Conservation (phyloP, 768 basidiomycete genomes). For the Lentinula aciculospora region DNA sequence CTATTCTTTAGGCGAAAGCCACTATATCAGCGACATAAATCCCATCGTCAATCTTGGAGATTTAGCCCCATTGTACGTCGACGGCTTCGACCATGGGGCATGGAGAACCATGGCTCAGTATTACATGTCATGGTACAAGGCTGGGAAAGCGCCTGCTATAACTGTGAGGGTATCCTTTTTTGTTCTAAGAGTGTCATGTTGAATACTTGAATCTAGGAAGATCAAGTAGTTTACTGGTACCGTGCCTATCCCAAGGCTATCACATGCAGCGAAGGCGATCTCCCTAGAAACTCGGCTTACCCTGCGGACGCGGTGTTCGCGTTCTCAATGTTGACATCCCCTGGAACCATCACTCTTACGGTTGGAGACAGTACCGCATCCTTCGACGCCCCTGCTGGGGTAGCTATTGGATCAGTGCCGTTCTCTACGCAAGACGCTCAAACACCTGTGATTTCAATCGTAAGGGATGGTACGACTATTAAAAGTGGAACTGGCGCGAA, state of each 20-base stretch:
- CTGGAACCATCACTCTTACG: constrained; percentile 25
- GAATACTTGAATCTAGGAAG: constrained; percentile 19
- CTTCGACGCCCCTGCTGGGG: constrained; percentile 15
- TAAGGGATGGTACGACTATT: constrained; percentile 13
- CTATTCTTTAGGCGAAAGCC: constrained; percentile 25
- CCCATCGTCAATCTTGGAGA: constrained; percentile 18
- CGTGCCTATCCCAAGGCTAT: constrained; percentile 17
- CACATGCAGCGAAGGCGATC: constrained; percentile 19
- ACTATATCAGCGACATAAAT: constrained; percentile 31
- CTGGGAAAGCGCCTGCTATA: constrained; percentile 15
- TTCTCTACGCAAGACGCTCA: constrained; percentile 18
- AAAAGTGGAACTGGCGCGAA: constrained; percentile 4
- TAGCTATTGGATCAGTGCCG: constrained; percentile 16
- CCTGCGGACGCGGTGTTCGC: constrained; percentile 33
- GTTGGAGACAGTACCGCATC: constrained; percentile 18
- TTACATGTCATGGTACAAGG: constrained; percentile 20
- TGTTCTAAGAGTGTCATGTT: constrained; percentile 15
- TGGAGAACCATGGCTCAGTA: constrained; percentile 21
- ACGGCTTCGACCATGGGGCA: constrained; percentile 17
- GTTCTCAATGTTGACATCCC: constrained; percentile 25
- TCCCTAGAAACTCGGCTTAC: constrained; percentile 21
- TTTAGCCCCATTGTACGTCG: constrained; percentile 19
- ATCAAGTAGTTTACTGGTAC: constrained; percentile 21
- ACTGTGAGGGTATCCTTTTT: constrained; percentile 22
- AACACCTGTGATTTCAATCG: constrained; percentile 22